Conservation (phyloP, 2,329 filamentous ascomycete species). For the Diaporthe vaccinii region DNA sequence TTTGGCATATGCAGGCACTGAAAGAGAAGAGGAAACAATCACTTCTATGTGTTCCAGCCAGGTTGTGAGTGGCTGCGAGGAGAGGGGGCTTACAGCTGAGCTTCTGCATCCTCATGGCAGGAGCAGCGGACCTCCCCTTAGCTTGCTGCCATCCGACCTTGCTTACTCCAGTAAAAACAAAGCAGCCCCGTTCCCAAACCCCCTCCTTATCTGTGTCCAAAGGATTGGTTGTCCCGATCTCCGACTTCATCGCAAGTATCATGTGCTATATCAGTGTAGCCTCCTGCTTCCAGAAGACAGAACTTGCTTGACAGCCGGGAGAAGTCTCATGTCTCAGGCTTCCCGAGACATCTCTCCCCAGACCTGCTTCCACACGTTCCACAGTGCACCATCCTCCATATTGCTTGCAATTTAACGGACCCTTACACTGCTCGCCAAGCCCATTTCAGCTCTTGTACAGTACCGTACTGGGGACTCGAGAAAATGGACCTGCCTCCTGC, state of each 20-base stretch:
- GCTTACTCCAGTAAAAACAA: background rate
- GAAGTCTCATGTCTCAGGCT: slow-evolving; percentile 32
- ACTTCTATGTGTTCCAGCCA: background rate
- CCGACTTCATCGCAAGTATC: slow-evolving; percentile 12
- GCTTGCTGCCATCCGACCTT: background rate
- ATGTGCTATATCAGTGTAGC: slow-evolving; percentile 19
- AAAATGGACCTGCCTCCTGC: slow-evolving; percentile 19
- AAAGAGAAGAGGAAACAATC: background rate
- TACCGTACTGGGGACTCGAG: background rate
- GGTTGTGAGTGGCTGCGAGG: background rate
- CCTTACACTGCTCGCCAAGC: slow-evolving; percentile 6
- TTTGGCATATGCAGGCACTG: background rate
- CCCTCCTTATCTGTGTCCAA: slow-evolving; percentile 24
- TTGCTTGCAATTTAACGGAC: slow-evolving; percentile 25
- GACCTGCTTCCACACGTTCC: slow-evolving; percentile 17
- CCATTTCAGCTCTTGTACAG: background rate
- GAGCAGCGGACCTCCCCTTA: background rate
- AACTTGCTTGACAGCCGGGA: slow-evolving; percentile 25
- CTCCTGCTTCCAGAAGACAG: background rate
- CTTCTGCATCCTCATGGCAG: background rate
- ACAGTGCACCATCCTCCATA: slow-evolving; percentile 37
- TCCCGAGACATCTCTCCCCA: slow-evolving; percentile 25
- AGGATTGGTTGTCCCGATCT: slow-evolving; percentile 12
- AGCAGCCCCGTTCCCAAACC: background rate
- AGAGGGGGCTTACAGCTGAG: background rate